phyloP scores from a whole-genome alignment of 2,329 filamentous ascomycete genomes.

The Cytospora piceicola region DNA sequence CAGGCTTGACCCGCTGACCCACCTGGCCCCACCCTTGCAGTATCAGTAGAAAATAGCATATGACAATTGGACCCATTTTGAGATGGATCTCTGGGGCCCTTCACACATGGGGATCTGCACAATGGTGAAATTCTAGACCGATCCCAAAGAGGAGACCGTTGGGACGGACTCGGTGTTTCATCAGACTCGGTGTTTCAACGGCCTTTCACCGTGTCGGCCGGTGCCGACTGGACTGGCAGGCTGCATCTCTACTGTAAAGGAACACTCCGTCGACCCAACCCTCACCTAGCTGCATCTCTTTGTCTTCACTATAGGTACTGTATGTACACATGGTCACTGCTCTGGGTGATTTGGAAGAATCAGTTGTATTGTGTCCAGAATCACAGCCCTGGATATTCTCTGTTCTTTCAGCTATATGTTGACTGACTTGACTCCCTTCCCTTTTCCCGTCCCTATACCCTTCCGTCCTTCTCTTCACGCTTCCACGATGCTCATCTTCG shows the following conservation, averaged over 20 bases:
- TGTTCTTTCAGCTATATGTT: not conserved
- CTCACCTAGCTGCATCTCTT: not conserved
- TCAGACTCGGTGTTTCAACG: not conserved
- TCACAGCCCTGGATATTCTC: not conserved
- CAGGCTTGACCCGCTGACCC: not conserved
- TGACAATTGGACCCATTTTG: conserved; percentile 13
- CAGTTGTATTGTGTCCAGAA: conserved; percentile 4
- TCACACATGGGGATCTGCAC: conserved; percentile 24
- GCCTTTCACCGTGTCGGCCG: not conserved
- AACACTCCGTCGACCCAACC: no score
- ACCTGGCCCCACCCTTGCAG: conserved; percentile 11
- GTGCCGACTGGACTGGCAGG: not conserved
- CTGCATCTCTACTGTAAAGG: no score
- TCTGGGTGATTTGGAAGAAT: not conserved
- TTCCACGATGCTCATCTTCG: not conserved
- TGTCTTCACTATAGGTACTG: not conserved
- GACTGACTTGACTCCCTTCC: not conserved
- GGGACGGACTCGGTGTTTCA: not conserved
- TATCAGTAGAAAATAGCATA: conserved; percentile 6
- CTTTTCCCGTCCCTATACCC: not conserved
- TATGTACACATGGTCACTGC: not conserved
- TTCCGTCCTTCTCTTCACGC: not conserved
- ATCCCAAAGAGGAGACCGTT: conserved; percentile 20
- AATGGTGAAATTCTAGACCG: conserved; percentile 18
- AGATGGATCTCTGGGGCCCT: conserved; percentile 13